Percentiles rank a stretch among this genome's conserved stretches.
Conservation (phyloP, 2,329 filamentous ascomycete genomes). For the Fusarium xyrophilum region DNA sequence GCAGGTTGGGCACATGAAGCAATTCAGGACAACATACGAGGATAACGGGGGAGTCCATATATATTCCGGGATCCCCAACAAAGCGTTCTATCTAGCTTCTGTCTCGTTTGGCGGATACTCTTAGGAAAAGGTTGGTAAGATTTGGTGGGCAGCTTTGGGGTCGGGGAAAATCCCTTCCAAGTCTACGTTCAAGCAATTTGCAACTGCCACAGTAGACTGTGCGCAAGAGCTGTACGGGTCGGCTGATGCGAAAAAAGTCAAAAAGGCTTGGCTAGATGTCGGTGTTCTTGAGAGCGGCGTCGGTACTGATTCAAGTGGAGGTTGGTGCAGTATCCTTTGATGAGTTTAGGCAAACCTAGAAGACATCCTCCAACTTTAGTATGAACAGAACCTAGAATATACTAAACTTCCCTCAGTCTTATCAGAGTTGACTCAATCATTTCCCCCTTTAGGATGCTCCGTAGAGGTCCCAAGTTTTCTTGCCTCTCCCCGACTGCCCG, state of each 20-base stretch:
- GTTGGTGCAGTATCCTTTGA: conserved; percentile 31
- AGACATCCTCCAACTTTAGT: not conserved
- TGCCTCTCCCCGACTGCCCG: not conserved
- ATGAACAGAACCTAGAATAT: not conserved
- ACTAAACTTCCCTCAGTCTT: not conserved
- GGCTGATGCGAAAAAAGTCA: conserved; percentile 52
- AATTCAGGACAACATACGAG: conserved; percentile 49
- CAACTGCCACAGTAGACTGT: conserved; percentile 55
- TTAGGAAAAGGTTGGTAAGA: conserved; percentile 61
- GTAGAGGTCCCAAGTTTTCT: not conserved
- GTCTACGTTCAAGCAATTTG: conserved; percentile 57
- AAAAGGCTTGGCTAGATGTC: conserved; percentile 57
- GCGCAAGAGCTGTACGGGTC: conserved; percentile 53
- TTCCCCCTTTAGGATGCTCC: not conserved
- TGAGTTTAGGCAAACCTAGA: not conserved
- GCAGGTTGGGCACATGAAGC: conserved; percentile 57
- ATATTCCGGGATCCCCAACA: conserved; percentile 65
- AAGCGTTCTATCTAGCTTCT: conserved; percentile 60
- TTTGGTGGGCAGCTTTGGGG: conserved; percentile 60
- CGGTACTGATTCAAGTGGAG: conserved; percentile 17
- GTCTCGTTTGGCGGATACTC: conserved; percentile 58
- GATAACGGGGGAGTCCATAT: conserved; percentile 63
- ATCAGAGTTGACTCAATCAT: not conserved
- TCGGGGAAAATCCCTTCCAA: conserved; percentile 50
- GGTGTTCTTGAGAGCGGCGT: conserved; percentile 47